Base-by-base conservation (phyloP, 352 stramenopile genomes). In the Peronospora destructor region DNA sequence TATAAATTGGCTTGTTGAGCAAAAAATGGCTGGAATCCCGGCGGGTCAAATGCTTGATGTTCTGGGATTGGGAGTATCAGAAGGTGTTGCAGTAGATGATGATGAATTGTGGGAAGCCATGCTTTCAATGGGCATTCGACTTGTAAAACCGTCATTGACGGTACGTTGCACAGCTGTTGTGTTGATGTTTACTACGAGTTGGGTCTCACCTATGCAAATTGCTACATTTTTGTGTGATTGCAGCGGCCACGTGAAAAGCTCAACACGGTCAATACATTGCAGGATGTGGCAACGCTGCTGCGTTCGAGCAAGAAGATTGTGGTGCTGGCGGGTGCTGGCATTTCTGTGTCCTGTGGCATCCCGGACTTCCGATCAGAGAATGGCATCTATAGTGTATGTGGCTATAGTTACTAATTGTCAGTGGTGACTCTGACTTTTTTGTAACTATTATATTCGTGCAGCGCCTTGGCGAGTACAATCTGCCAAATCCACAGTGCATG, bases 281-380 rank as follows among this genome's bases (percentile, higher is more conserved):
- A 94, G 43, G 80, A 92, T 52, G 78, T 93, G 12, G 81, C 84
- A 10, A 45, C 73, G 17, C 48, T 94, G 35, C 66, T 95, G 39
- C 76, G 65, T 14, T 64, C 73, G 2, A 72, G 83, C 34, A 83
- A 91, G 39, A 94, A 95, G 45, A 93, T 98, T 44, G 78, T 98
- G 17, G 84, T 97, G 13, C 56, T 98, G 23, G 85, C 85, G 16
- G 95, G 95, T 14, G 95, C 95, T 8, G 95, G 95, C n/a, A 97
- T 98, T 45, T 96, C 82, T 7, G 94, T 97, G 10, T 96, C 87
- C 5, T 98, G 94, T 53, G 97, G 97, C 13, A 99, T 99, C 59
- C 97, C 97, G 0, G 97, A 99, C 61, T 99, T 99, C 66, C 91
- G 97, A 13, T 97, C 90, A 4, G 76, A 93, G 49, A 91, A 91